Base-by-base conservation (phyloP, 139 green algal genomes). In the Desmodesmus armatus region DNA sequence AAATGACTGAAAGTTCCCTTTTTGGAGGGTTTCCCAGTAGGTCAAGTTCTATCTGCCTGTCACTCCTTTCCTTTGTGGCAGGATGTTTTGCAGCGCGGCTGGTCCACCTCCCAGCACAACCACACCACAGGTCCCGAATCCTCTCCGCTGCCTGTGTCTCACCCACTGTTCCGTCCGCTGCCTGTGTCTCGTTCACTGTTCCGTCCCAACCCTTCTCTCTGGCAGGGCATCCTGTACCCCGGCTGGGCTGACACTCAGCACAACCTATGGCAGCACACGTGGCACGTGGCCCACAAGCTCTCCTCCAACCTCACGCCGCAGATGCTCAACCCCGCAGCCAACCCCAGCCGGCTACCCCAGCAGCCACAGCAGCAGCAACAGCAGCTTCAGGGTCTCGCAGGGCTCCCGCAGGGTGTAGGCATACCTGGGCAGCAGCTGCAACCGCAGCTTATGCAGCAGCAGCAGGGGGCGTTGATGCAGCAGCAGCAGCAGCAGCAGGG, bases 221-320 rank as follows among this genome's bases (percentile, higher is more conserved):
- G 47, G 51, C 78, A 85, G 58, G 83, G 82, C 49, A 44, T 85
- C 63, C 66, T 85, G 82, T 60, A 88, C 49, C 84, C 53, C 88
- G 83, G 91, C 93, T 70, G 35, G 63, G 15, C 78, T 7, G 76
- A 82, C 25, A 29, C 88, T 5, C 88, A 90, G 41, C 78, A 51
- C 31, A 93, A 87, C 87, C 82, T 98, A 66, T 98, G 95, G 95
- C 92, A 97, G 49, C 75, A 94, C 41, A 98, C 95, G 37, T 98
- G 94, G 91, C 79, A 86, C 58, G 70, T 84, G 25, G 87, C 87
- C 2, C 81, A 84, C 41, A 73, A 55, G 69, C 93, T 96, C 11
- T 90, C 90, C 2, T 90, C 94, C 4, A 84, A 83, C 31, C 85
- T 97, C 3, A 91, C 85, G 13, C 90, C 89, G 25, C 67, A 85